phyloP scores from a whole-genome alignment of 768 basidiomycete genomes.

The Holtermannia corniformis region DNA sequence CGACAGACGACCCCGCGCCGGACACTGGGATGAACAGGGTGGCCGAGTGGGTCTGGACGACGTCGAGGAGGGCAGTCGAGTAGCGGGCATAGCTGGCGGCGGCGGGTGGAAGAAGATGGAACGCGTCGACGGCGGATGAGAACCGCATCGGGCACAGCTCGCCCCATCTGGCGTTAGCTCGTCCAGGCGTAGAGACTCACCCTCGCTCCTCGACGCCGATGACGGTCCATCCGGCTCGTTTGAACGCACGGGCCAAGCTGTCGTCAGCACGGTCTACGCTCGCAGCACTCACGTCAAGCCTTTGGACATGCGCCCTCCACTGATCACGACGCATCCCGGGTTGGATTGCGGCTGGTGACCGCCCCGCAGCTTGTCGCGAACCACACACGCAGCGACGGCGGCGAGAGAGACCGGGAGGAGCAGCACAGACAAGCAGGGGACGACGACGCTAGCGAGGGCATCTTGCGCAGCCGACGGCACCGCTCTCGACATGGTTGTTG shows the following conservation, averaged over 20 bases:
- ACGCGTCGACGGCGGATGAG: conserved; percentile 25
- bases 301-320: conserved; percentile 35
- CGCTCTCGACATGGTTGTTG: background rate
- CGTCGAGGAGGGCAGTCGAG: conserved; percentile 17
- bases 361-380: conserved; percentile 7
- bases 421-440: conserved; percentile 15
- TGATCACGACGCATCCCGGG: conserved; percentile 31
- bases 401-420: conserved; percentile 21
- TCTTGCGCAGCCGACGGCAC: conserved; percentile 1
- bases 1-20: conserved; percentile 36
- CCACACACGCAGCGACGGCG: conserved; percentile 20
- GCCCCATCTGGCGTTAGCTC: conserved; percentile 24
- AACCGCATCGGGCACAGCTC: conserved; percentile 34
- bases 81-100: conserved; percentile 22
- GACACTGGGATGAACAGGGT: conserved; percentile 39
- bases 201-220: conserved; percentile 36
- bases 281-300: conserved; percentile 27
- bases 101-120: conserved; percentile 30
- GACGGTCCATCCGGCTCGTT: conserved; percentile 35
- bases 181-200: conserved; percentile 16
- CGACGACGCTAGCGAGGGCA: conserved; percentile 6
- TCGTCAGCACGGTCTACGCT: background rate
- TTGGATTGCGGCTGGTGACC: background rate
- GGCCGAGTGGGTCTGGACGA: conserved; percentile 28
- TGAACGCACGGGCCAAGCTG: conserved; percentile 34